Conservation (phyloP, 345 rosid species). For the Eucalyptus globulus region DNA sequence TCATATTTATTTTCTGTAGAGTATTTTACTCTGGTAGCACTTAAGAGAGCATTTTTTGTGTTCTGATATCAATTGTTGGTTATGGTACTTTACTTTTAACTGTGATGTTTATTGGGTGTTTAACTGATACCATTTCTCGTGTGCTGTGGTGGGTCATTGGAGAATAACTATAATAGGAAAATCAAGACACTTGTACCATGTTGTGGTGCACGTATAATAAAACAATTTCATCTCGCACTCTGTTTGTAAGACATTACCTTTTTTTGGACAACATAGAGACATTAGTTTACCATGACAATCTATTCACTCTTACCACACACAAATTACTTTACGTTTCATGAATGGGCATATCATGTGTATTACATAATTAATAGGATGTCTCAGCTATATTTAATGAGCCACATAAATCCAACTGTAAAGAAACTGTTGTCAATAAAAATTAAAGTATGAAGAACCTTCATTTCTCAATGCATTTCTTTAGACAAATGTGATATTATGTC, state of each 20-base stretch:
- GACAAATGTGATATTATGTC: no score
- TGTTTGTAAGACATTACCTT: not conserved
- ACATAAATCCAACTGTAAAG: not conserved
- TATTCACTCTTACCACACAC: not conserved
- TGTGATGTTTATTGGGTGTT: no score
- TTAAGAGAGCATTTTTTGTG: no score
- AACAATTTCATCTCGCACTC: no score
- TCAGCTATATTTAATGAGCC: not conserved
- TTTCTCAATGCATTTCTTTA: not conserved
- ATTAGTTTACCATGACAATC: not conserved
- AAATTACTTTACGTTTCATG: not conserved
- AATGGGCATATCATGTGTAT: not conserved
- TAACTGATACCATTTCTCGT: no score
- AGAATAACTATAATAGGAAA: no score
- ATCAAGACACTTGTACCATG: no score
- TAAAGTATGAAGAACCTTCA: not conserved
- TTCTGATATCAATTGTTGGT: no score
- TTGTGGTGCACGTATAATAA: no score
- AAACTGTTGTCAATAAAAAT: not conserved
- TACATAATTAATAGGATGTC: not conserved
- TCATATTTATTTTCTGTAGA: no score
- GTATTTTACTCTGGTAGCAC: no score
- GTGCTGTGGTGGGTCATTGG: rapidly evolving
- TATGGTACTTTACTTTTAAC: no score
- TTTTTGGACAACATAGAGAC: not conserved